phyloP scores from a whole-genome alignment of 116 monocot genomes.

The Thalassia testudinum region DNA sequence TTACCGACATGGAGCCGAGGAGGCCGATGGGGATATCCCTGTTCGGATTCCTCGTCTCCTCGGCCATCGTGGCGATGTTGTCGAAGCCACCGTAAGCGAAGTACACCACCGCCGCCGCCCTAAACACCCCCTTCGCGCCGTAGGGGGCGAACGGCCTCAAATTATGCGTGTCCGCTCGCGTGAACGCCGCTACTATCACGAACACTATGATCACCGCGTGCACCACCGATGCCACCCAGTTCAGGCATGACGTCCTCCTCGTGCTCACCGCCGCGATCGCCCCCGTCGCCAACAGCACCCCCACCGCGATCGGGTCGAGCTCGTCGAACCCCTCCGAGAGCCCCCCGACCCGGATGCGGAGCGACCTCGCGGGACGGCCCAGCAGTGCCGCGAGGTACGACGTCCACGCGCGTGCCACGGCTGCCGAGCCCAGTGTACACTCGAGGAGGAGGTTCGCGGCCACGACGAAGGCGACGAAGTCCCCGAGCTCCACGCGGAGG shows the following conservation, averaged over 20 bases:
- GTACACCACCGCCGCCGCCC: constrained; percentile 37
- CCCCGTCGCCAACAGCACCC: constrained; percentile 11
- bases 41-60: constrained; percentile 34
- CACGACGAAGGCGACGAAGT: constrained; percentile 37
- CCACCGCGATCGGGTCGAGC: constrained; percentile 14
- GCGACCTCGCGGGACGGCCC: constrained; percentile 2
- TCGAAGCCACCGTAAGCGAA: constrained; percentile 42
- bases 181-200: constrained; percentile 24
- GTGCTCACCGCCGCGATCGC: constrained; percentile 6
- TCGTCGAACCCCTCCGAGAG: constrained; percentile 11
- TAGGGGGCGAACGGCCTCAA: constrained; percentile 27
- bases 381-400: constrained; percentile 26
- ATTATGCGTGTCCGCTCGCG: constrained; percentile 16
- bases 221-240: constrained; percentile 25
- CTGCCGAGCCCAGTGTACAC: constrained; percentile 25
- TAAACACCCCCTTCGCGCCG: constrained; percentile 30
- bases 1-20: constrained; percentile 17
- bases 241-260: constrained; percentile 23
- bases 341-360: constrained; percentile 8
- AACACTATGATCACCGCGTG: constrained; percentile 26
- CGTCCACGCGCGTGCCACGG: constrained; percentile 32
- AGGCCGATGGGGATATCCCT: constrained; percentile 17
- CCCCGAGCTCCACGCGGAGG: constrained; percentile 47
- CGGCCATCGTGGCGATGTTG: constrained; percentile 39
- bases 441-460: constrained; percentile 41